Evolutionary conservation across 768 basidiomycete genomes (phyloP).

Genomic region (Leccinum obscurum): DNA sequence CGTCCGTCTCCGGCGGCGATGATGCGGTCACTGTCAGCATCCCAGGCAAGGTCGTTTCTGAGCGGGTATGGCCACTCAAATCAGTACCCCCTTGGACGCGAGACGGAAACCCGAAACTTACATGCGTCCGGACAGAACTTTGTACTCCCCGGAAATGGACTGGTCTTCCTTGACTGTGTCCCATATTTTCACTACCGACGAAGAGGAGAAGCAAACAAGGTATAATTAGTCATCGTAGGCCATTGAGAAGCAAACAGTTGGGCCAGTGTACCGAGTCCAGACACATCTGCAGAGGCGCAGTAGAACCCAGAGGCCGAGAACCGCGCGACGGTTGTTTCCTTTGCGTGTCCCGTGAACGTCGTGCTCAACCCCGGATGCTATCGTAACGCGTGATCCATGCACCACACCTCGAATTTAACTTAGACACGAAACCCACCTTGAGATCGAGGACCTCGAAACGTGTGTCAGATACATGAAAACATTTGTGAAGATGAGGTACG

Average conservation of each 20-base stretch:
- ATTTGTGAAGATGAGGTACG: background rate
- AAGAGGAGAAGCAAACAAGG: background rate
- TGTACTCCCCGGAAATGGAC: constrained; percentile 77
- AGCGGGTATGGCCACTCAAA: background rate
- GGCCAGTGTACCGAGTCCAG: constrained; percentile 69
- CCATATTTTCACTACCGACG: constrained; percentile 80
- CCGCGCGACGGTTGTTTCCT: constrained; percentile 85
- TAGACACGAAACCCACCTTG: constrained; percentile 49
- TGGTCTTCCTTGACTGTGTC: constrained; percentile 88
- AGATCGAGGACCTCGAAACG: constrained; percentile 73
- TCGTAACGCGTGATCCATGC: background rate
- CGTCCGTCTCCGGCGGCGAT: constrained; percentile 91
- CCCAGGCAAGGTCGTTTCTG: constrained; percentile 95
- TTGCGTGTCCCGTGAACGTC: constrained; percentile 77
- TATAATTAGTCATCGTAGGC: background rate
- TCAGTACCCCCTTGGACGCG: background rate
- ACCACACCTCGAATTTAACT: background rate
- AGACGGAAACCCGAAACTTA: constrained; percentile 31
- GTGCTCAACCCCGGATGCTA: constrained; percentile 67
- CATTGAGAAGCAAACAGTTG: no score
- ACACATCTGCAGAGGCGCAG: constrained; percentile 85
- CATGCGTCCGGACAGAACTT: constrained; percentile 71
- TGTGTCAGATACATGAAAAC: background rate
- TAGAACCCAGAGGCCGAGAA: constrained; percentile 95
- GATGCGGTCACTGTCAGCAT: constrained; percentile 94